Evolutionary conservation across 2,329 filamentous ascomycete genomes (phyloP).

Genomic region (Endocalyx cinctus): DNA sequence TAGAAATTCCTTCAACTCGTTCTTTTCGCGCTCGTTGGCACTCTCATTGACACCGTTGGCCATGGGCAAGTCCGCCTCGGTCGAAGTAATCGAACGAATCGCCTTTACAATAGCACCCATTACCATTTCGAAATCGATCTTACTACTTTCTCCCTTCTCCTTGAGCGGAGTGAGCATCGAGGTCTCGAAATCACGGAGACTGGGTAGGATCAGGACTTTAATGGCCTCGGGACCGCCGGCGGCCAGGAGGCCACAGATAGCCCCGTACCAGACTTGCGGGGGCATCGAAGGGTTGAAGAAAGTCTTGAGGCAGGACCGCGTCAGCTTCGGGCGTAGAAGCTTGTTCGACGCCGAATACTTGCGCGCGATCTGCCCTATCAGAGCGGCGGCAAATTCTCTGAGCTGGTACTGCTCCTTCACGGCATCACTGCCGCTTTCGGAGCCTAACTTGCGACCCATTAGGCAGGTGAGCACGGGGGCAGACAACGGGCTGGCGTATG

Average conservation of each 20-base stretch:
- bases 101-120: slow-evolving; percentile 53
- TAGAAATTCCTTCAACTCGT: slow-evolving; percentile 49
- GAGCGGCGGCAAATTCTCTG: slow-evolving; percentile 76
- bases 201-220: slow-evolving; percentile 51
- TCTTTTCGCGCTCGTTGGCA: slow-evolving; percentile 32
- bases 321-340: slow-evolving; percentile 80
- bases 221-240: slow-evolving; percentile 65
- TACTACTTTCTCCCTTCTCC: slow-evolving; percentile 42
- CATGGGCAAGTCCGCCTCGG: slow-evolving; percentile 27
- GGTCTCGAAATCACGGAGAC: slow-evolving; percentile 50
- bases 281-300: slow-evolving; percentile 85
- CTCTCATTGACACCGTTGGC: slow-evolving; percentile 38
- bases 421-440: slow-evolving; percentile 46
- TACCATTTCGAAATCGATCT: slow-evolving; percentile 50
- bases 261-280: slow-evolving; percentile 81
- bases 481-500: slow-evolving; percentile 62
- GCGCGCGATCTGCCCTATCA: slow-evolving; percentile 72
- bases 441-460: slow-evolving; percentile 74
- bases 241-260: slow-evolving; percentile 72
- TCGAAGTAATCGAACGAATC: slow-evolving; percentile 40
- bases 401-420: slow-evolving; percentile 68
- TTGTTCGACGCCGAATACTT: slow-evolving; percentile 80
- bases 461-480: slow-evolving; percentile 90
- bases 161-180: slow-evolving; percentile 49
- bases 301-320: slow-evolving; percentile 86